These are phyloP conservation scores for Boletus sp. DNA, from an alignment of 768 basidiomycete species.

Conservation along the genomic window DNA sequence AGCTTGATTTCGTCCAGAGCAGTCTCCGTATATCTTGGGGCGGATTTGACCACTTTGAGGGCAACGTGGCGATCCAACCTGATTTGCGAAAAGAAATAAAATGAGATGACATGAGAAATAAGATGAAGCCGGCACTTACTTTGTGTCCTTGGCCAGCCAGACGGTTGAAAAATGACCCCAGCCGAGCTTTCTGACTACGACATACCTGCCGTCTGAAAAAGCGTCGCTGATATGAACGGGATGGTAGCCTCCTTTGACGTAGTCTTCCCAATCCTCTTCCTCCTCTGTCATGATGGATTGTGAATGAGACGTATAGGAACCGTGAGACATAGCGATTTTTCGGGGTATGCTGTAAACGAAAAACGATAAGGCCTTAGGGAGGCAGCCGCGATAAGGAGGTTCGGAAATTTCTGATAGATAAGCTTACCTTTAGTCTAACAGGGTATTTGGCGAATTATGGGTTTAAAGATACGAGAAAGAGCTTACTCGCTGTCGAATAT, in stretches of 20 bases:
- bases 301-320: conserved; percentile 69
- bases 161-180: conserved; percentile 96
- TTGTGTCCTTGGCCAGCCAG: conserved; percentile 83
- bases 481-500: not conserved
- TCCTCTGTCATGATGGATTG: conserved; percentile 85
- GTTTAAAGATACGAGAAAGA: not conserved
- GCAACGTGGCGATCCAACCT: conserved; percentile 97
- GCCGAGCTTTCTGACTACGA: conserved; percentile 92
- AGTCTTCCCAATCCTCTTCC: conserved; percentile 93
- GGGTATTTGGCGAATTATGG: conserved; percentile 21
- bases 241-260: conserved; percentile 79
- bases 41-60: conserved; percentile 98
- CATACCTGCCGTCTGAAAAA: conserved; percentile 84
- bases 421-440: conserved; percentile 27
- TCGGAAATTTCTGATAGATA: conserved; percentile 30
- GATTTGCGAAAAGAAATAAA: conserved; percentile 20
- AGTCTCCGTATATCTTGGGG: conserved; percentile 94
- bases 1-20: conserved; percentile 99
- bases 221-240: conserved; percentile 94
- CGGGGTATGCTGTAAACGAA: conserved; percentile 35
- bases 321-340: conserved; percentile 59
- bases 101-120: conserved; percentile 1
- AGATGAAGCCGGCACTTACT: conserved; percentile 45
- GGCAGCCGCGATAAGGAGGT: conserved; percentile 31
- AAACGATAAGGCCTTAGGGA: conserved; percentile 31